A percentile compares a stretch with the other conserved stretches of the same genome.
Evolutionary conservation across 768 basidiomycete species (phyloP).

Genomic region (Tubosaeta brunneosetosa): DNA sequence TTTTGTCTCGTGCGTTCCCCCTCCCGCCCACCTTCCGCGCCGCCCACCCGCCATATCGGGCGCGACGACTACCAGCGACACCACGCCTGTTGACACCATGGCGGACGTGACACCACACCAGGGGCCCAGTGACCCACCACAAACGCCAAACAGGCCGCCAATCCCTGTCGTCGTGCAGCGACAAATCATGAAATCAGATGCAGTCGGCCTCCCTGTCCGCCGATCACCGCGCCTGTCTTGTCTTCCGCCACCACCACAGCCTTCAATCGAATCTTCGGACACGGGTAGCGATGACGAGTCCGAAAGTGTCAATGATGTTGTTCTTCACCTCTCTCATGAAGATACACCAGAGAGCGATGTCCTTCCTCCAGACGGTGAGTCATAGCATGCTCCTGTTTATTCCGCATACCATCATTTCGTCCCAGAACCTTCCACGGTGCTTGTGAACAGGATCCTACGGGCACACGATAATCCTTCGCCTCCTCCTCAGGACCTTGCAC

Average conservation of each 20-base stretch:
- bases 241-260: constrained; percentile 26
- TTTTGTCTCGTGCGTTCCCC: background rate
- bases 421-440: constrained; percentile 60
- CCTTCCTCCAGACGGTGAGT: constrained; percentile 43
- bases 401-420: constrained; percentile 5
- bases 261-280: constrained; percentile 14
- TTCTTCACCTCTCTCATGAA: constrained; percentile 30
- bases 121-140: constrained; percentile 48
- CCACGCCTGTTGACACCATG: constrained; percentile 29
- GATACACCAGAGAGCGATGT: constrained; percentile 49
- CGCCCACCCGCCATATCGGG: constrained; percentile 16
- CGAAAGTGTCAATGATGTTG: constrained; percentile 23
- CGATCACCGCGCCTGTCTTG: constrained; percentile 50
- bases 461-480: constrained; percentile 78
- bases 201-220: constrained; percentile 34
- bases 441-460: constrained; percentile 61
- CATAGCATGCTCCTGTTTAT: background rate
- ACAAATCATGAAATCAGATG: constrained; percentile 24
- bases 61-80: constrained; percentile 18
- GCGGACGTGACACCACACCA: constrained; percentile 38
- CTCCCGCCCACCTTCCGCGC: background rate
- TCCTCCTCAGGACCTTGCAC: constrained; percentile 35
- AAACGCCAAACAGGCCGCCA: constrained; percentile 50
- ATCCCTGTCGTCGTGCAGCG: constrained; percentile 30
- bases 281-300: constrained; percentile 31